Conservation (phyloP, 176 grass and related monocot genomes). For the Rhynchospora tenuis region DNA sequence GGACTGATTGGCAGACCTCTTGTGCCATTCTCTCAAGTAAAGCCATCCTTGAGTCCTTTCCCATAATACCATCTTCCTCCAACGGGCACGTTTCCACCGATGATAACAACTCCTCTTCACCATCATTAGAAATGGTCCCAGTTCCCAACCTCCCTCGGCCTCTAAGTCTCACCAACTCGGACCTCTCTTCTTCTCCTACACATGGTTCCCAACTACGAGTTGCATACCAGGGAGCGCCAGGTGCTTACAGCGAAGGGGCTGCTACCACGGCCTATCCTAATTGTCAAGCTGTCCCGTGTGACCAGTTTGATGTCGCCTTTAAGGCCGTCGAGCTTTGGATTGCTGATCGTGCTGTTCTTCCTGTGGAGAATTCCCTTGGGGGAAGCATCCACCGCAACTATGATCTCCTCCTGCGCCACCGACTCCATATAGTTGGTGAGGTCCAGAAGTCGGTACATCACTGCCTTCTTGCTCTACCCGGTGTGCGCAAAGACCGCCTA, state of each 20-base stretch:
- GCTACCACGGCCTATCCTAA: constrained; percentile 30
- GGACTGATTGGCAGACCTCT: not conserved
- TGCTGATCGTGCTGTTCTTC: constrained; percentile 35
- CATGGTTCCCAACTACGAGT: constrained; percentile 25
- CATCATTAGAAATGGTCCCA: not conserved
- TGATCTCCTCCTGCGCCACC: constrained; percentile 44
- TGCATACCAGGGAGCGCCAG: constrained; percentile 31
- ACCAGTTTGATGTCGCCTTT: constrained; percentile 41
- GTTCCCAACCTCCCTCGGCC: constrained; percentile 25
- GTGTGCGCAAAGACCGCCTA: constrained; percentile 28
- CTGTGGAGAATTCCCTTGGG: constrained; percentile 35
- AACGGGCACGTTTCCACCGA: not conserved
- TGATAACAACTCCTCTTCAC: not conserved
- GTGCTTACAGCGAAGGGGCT: constrained; percentile 38
- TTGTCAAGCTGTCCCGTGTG: constrained; percentile 33
- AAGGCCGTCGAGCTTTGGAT: constrained; percentile 34
- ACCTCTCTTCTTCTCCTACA: constrained; percentile 25
- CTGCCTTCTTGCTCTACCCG: constrained; percentile 35
- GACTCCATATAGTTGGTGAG: constrained; percentile 36
- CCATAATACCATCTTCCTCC: not conserved
- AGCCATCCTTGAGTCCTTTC: not conserved
- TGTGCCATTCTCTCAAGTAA: not conserved
- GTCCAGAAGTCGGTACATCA: constrained; percentile 29
- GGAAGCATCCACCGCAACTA: constrained; percentile 50
- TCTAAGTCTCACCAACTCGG: constrained; percentile 17